A percentile compares a stretch with the other conserved stretches of the same genome.
Evolutionary conservation across 169 alveolate genomes (phyloP).

Genomic region (Cryptosporidium sp.): DNA sequence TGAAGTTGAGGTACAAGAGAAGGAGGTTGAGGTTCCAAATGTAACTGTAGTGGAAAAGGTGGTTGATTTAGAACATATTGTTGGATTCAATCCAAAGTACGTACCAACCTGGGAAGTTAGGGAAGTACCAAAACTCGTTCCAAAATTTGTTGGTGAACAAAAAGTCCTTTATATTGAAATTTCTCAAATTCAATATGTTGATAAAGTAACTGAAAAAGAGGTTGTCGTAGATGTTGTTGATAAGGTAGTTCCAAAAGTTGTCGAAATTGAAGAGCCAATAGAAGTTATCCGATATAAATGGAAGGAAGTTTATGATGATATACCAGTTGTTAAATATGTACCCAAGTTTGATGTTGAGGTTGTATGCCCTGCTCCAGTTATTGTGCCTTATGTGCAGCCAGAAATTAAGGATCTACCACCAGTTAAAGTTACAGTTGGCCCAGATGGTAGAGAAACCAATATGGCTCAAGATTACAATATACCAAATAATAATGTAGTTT

Average conservation of each 20-base stretch:
- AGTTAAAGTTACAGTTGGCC: slow-evolving; percentile 82
- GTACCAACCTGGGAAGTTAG: slow-evolving; percentile 89
- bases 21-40: slow-evolving; percentile 80
- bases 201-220: slow-evolving; percentile 86
- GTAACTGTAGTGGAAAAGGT: slow-evolving; percentile 82
- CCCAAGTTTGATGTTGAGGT: slow-evolving; percentile 89
- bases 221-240: slow-evolving; percentile 88
- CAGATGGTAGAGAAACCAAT: slow-evolving; percentile 75
- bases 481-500: slow-evolving; percentile 16
- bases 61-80: slow-evolving; percentile 85
- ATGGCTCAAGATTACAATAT: slow-evolving; percentile 59
- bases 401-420: slow-evolving; percentile 87
- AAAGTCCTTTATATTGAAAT: slow-evolving; percentile 86
- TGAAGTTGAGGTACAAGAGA: slow-evolving; percentile 84
- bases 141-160: slow-evolving; percentile 89
- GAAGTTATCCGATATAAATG: slow-evolving; percentile 87
- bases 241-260: slow-evolving; percentile 86
- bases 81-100: slow-evolving; percentile 87
- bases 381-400: slow-evolving; percentile 88
- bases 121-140: slow-evolving; percentile 87
- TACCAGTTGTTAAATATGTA: slow-evolving; percentile 87
- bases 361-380: slow-evolving; percentile 89
- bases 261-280: slow-evolving; percentile 86
- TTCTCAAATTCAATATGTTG: slow-evolving; percentile 86
- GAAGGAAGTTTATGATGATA: slow-evolving; percentile 88